Evolutionary conservation across 352 stramenopile genomes (phyloP).

Genomic region (Phytophthora quininea): DNA sequence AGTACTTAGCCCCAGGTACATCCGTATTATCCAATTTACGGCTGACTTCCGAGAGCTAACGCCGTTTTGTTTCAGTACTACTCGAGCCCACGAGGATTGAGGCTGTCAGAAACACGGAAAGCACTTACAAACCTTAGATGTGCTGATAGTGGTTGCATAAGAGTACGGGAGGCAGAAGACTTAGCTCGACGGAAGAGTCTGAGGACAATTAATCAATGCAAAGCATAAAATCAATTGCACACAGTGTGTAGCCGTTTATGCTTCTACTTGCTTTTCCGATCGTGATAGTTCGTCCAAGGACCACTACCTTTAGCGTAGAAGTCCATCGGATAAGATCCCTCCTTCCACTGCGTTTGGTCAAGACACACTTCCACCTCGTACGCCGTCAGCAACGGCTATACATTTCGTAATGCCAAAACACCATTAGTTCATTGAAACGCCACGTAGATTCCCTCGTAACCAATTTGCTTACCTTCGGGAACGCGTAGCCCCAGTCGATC

Average conservation of each 20-base stretch:
- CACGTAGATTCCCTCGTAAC: too few relatives aligned
- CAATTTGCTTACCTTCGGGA: constrained; percentile 74
- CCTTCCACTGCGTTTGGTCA: constrained; percentile 85
- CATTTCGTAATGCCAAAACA: neutral
- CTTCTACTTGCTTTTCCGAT: constrained; percentile 37
- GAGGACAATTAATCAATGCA: constrained; percentile 32
- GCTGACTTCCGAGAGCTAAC: constrained; percentile 5
- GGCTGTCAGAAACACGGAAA: neutral
- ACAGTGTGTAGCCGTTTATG: too few relatives aligned
- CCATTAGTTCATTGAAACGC: neutral
- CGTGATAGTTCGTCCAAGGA: constrained; percentile 97
- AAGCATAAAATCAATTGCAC: constrained; percentile 12
- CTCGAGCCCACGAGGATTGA: constrained; percentile 22
- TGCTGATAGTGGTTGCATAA: neutral
- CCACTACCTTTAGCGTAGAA: constrained; percentile 97
- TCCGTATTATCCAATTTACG: too few relatives aligned
- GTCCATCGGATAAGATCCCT: constrained; percentile 98
- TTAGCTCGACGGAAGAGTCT: constrained; percentile 12
- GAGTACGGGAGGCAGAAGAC: constrained; percentile 22
- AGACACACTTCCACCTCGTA: constrained; percentile 98
- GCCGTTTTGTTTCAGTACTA: constrained; percentile 21
- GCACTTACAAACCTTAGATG: constrained; percentile 1
- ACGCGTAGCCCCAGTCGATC: constrained; percentile 99
- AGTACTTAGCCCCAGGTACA: constrained; percentile 62
- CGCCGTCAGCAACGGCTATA: constrained; percentile 93